A percentile compares a stretch with the other conserved stretches of the same genome.
Evolutionary conservation across 352 stramenopile genomes (phyloP).

Genomic region (Phytophthora foliorum): DNA sequence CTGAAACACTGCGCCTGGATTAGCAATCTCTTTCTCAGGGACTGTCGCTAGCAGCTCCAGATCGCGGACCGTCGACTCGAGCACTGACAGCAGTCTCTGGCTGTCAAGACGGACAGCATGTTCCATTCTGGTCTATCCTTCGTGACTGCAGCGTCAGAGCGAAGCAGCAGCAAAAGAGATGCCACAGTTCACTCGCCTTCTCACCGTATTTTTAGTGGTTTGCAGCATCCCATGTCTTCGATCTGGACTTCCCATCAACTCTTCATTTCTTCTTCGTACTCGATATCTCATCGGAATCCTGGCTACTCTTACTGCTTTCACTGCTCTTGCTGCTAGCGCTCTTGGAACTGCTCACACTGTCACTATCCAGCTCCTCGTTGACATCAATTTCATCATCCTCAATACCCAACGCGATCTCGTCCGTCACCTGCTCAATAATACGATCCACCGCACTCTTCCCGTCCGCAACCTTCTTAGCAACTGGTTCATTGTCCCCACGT

Average conservation of each 20-base stretch:
- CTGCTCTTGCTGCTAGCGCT: slow-evolving; percentile 1
- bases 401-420: slow-evolving; percentile 69
- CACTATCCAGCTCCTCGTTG: slow-evolving; percentile 23
- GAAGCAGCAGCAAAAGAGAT: neutral
- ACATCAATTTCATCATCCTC: slow-evolving; percentile 44
- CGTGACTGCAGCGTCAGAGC: neutral
- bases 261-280: slow-evolving; percentile 15
- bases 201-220: slow-evolving; percentile 33
- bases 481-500: slow-evolving; percentile 13
- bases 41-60: slow-evolving; percentile 43
- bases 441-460: slow-evolving; percentile 42
- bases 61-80: slow-evolving; percentile 32
- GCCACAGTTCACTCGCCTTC: neutral
- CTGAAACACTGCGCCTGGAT: neutral
- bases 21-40: slow-evolving; percentile 13
- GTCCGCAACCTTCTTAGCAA: neutral
- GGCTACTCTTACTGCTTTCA: slow-evolving; percentile 8
- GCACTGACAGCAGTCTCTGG: slow-evolving; percentile 30
- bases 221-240: slow-evolving; percentile 14
- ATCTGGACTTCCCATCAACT: neutral
- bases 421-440: slow-evolving; percentile 69
- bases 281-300: neutral
- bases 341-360: slow-evolving; percentile 17
- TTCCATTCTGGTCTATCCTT: slow-evolving; percentile 20
- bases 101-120: slow-evolving; percentile 35